Base-by-base conservation (phyloP, 225 moss, liverwort and hornwort genomes). In the Polytrichum formosum region DNA sequence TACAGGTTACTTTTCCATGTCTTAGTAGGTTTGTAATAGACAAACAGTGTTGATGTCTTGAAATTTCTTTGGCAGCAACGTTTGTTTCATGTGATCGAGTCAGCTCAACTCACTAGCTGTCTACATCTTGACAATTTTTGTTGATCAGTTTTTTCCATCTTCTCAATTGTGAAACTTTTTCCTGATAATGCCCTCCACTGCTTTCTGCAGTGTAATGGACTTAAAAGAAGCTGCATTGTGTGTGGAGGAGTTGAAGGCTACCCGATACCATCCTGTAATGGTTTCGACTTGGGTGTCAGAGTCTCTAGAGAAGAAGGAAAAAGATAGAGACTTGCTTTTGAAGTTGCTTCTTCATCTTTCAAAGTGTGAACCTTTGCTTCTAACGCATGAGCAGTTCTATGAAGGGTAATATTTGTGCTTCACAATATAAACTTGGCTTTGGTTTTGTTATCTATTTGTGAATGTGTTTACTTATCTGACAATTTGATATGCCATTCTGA, bases 231-330 rank as follows among this genome's bases (percentile, higher is more conserved):
- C 91, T 59, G 81, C 88, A 2, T 71, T 80, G 70, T 98, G 94
- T 70, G 91, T 98, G 71, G 94, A 92, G 62, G 94, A 98, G 68
- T 82, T 98, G 80, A 87, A 87, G 71, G 81, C 80, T 71, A 82
- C 75, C 21, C 76, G 77, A 65, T 92, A 87, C 7, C 92, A 85
- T 65, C 67, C 94, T 7, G 79, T 65, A 18, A 89, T 98, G 89
- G 84, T 98, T 55, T 87, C 74, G 18, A 68, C 80, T 56, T 98
- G 97, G 97, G 82, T 90, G 23, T 85, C 81, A 58, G 91, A 82
- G 64, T 87, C 92, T 16, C 68, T 98, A 27, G 97, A 98, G 23
- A 91, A 77, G 86, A 94, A 91, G 10, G 94, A 92, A 27, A 23
- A 73, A 28, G 91, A 98, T 26, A 85, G 97, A 46, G 92, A 87